These are phyloP conservation scores for Talaromyces stipitatus DNA, from an alignment of 495 filamentous ascomycete genomes.

Conservation along the genomic window DNA sequence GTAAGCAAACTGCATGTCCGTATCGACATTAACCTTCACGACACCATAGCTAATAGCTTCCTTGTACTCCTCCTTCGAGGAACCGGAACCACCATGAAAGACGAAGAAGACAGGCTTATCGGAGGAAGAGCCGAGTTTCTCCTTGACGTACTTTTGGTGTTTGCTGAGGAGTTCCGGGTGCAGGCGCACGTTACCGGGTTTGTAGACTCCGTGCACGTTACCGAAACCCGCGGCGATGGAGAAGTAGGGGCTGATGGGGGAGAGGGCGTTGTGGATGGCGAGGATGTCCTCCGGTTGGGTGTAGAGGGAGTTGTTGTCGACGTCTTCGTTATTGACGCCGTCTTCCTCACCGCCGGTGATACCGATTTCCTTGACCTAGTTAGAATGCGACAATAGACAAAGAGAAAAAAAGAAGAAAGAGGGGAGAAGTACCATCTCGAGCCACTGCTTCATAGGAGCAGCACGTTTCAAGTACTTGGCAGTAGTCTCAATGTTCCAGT, in stretches of 20 bases:
- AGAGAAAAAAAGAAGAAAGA: not conserved
- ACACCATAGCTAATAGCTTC: constrained; percentile 89
- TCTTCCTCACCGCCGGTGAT: constrained; percentile 85
- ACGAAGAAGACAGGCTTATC: constrained; percentile 97
- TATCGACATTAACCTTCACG: constrained; percentile 94
- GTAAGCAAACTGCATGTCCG: constrained; percentile 67
- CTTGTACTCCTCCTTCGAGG: constrained; percentile 76
- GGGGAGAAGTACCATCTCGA: constrained; percentile 73
- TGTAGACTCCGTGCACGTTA: constrained; percentile 99
- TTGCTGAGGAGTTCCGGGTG: constrained; percentile 89
- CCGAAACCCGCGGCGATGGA: constrained; percentile 97
- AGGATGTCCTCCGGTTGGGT: constrained; percentile 96
- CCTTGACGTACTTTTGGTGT: constrained; percentile 86
- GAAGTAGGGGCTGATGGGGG: constrained; percentile 84
- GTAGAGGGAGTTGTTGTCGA: constrained; percentile 95
- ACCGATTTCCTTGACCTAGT: constrained; percentile 60
- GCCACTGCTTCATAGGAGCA: constrained; percentile 94
- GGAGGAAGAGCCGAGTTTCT: constrained; percentile 56
- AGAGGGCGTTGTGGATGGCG: constrained; percentile 74
- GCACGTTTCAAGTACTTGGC: constrained; percentile 84
- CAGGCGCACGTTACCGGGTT: constrained; percentile 93
- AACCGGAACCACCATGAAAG: constrained; percentile 96
- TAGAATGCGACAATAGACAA: not conserved
- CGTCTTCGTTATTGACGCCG: constrained; percentile 46
- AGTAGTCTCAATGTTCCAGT: constrained; percentile 86